A percentile compares a stretch with the other conserved stretches of the same genome.
phyloP scores from a whole-genome alignment of 192 early-diverging fungal genomes.

The Gryganskiella cystojenkinii region DNA sequence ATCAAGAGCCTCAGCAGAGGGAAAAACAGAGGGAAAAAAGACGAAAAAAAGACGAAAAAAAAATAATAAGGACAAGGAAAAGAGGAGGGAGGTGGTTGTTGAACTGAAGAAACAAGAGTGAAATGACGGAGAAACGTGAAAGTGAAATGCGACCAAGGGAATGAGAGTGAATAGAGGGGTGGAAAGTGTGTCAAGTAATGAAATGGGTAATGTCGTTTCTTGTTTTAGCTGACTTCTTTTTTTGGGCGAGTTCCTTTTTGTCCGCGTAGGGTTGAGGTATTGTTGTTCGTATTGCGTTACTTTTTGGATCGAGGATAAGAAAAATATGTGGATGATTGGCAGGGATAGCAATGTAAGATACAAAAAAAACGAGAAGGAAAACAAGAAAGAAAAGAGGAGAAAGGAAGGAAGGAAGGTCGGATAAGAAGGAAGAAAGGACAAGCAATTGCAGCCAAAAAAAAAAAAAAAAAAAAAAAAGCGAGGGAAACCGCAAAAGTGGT shows the following conservation, averaged over 20 bases:
- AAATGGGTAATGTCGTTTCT: too few species aligned
- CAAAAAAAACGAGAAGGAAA: not conserved
- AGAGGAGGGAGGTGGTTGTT: not conserved
- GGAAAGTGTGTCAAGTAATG: too few species aligned
- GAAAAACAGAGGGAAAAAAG: not conserved
- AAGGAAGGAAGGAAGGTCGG: not conserved
- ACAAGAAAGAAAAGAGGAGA: not conserved
- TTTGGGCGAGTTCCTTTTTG: too few species aligned
- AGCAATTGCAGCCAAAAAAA: too few species aligned
- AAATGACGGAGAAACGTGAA: not conserved
- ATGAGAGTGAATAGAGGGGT: too few species aligned
- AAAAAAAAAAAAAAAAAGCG: conserved; percentile 3
- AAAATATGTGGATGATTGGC: too few species aligned
- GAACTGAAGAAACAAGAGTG: not conserved
- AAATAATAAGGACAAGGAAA: not conserved
- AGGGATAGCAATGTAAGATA: too few species aligned
- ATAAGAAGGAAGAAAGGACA: not conserved
- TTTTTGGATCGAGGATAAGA: too few species aligned
- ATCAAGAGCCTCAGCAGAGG: not conserved
- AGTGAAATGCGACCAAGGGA: not conserved
- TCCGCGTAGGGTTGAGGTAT: too few species aligned
- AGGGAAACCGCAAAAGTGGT: too few species aligned
- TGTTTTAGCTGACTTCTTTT: too few species aligned
- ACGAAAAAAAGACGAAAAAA: not conserved
- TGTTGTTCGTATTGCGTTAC: too few species aligned